phyloP scores from a whole-genome alignment of 2,329 filamentous ascomycete species.

The Alternaria sp. region DNA sequence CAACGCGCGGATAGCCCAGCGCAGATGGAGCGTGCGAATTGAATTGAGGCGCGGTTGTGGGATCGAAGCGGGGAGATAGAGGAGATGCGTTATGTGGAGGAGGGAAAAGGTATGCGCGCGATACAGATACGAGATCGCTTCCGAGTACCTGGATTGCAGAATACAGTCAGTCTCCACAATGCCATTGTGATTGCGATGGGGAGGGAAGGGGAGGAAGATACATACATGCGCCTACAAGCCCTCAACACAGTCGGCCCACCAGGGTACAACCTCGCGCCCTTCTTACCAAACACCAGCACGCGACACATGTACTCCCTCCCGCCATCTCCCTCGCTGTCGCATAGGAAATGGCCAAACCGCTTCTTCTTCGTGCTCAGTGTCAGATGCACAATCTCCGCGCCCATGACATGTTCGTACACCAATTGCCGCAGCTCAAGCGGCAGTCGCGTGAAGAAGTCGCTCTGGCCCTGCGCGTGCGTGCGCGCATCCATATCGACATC shows the following conservation, averaged over 20 bases:
- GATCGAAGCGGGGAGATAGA: constrained; percentile 39
- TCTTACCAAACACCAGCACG: constrained; percentile 36
- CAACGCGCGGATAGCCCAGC: constrained; percentile 44
- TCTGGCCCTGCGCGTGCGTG: constrained; percentile 37
- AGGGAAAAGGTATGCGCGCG: constrained; percentile 40
- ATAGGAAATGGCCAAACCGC: constrained; percentile 43
- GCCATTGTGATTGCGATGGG: neutral
- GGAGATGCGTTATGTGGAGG: constrained; percentile 42
- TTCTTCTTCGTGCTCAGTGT: constrained; percentile 38
- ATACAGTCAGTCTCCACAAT: neutral
- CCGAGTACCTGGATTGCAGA: constrained; percentile 33
- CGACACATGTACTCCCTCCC: constrained; percentile 34
- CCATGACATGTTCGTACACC: constrained; percentile 43
- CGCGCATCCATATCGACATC: constrained; percentile 34
- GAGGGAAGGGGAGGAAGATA: constrained; percentile 1
- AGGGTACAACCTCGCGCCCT: constrained; percentile 18
- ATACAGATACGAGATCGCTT: constrained; percentile 41
- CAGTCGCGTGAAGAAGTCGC: constrained; percentile 38
- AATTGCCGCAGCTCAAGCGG: constrained; percentile 40
- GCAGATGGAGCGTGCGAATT: constrained; percentile 38
- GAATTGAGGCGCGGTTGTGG: constrained; percentile 33
- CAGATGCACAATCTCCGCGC: constrained; percentile 39
- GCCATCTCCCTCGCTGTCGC: constrained; percentile 18
- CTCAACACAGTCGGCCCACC: constrained; percentile 24
- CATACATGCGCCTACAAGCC: constrained; percentile 40